A percentile compares a stretch with the other conserved stretches of the same genome.
Conservation (phyloP, 805 yeast genomes). For the Ascoidea tarda region DNA sequence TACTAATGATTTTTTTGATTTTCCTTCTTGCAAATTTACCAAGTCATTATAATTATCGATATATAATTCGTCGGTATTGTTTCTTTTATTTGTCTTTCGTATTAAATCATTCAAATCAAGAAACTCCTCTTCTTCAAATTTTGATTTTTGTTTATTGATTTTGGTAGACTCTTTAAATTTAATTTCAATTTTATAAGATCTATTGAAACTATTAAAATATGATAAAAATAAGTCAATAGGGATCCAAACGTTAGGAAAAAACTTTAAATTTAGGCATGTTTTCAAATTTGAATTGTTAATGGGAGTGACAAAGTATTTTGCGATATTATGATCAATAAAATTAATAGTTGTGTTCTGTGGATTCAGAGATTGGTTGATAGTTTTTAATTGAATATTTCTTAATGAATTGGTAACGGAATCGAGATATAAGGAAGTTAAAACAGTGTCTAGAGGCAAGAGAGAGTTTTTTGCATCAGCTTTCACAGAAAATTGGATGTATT, state of each 20-base stretch:
- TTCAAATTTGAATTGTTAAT: too few species aligned
- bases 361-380: neutral
- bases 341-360: neutral
- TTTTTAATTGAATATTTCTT: neutral
- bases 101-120: neutral
- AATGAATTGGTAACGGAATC: neutral
- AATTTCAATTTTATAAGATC: too few species aligned
- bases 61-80: neutral
- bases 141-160: neutral
- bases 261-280: neutral
- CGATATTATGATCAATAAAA: neutral
- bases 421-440: neutral
- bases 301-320: neutral
- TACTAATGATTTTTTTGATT: neutral
- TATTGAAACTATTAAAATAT: too few species aligned
- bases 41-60: neutral
- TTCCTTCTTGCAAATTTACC: neutral
- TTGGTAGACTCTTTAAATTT: too few species aligned
- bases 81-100: neutral
- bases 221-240: neutral
- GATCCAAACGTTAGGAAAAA: neutral
- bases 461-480: neutral
- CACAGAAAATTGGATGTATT: neutral
- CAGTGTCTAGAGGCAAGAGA: neutral
- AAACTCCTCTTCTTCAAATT: neutral